phyloP scores from a whole-genome alignment of 768 basidiomycete species.

The Termitomyces bulborhizus region DNA sequence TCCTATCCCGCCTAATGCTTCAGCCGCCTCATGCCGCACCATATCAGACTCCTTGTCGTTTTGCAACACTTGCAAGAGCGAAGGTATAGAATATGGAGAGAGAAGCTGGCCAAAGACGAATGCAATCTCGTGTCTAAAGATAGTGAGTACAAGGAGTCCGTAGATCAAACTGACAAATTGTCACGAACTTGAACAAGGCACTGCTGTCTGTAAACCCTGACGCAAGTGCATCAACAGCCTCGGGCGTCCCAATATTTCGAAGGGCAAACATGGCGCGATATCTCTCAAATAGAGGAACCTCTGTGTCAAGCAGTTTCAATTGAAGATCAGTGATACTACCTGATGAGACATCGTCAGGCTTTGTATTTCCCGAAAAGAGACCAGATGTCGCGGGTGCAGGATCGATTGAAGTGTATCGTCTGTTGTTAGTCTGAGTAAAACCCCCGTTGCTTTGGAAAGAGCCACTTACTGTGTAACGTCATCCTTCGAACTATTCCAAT shows the following conservation, averaged over 20 bases:
- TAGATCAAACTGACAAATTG: background rate
- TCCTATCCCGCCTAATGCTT: slow-evolving; percentile 96
- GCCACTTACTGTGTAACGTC: slow-evolving; percentile 30
- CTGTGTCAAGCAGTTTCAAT: slow-evolving; percentile 55
- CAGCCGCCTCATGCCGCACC: slow-evolving; percentile 98
- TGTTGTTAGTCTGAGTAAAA: slow-evolving; percentile 18
- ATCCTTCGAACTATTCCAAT: slow-evolving; percentile 27
- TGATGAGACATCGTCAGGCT: slow-evolving; percentile 42
- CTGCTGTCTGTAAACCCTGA: slow-evolving; percentile 86
- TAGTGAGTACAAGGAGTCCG: background rate
- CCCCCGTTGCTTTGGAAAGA: background rate
- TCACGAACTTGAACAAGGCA: slow-evolving; percentile 84
- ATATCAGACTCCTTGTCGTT: slow-evolving; percentile 78
- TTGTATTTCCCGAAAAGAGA: slow-evolving; percentile 49
- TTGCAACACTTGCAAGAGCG: slow-evolving; percentile 73
- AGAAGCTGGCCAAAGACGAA: slow-evolving; percentile 97
- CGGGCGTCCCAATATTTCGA: slow-evolving; percentile 82
- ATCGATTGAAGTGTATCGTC: slow-evolving; percentile 79
- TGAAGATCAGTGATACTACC: slow-evolving; percentile 49
- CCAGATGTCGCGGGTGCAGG: slow-evolving; percentile 78
- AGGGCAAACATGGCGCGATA: slow-evolving; percentile 99
- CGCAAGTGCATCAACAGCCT: slow-evolving; percentile 87
- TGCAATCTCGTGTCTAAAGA: slow-evolving; percentile 86
- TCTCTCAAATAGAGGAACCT: slow-evolving; percentile 77
- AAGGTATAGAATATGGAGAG: slow-evolving; percentile 82